Base-by-base conservation (phyloP, 176 grass and related monocot species). In the Zea luxurians region DNA sequence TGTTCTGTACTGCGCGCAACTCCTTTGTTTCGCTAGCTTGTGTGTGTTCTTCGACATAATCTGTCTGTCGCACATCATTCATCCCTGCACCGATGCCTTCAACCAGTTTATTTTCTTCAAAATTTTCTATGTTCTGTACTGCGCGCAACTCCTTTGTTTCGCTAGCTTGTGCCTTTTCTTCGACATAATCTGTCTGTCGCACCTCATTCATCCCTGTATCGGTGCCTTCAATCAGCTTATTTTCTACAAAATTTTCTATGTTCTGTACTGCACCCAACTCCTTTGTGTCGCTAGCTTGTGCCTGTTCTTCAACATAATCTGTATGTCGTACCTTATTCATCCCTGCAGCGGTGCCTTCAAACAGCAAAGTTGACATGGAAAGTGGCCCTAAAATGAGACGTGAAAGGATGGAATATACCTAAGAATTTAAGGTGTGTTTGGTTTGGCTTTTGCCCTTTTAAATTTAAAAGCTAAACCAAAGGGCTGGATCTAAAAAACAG, bases 101-200 rank as follows among this genome's bases (percentile, higher is more conserved):
- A 61, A 47, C 62, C 2, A 15, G 53, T 37, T 78, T 83, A n/a
- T 87, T 73, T 66, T 62, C 81, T 81, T 68, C 65, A 68, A 60
- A 8, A 54, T 15, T 21, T n/a, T 38, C 72, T 13, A 38, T 55
- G 77, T 13, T 80, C 46, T 59, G 66, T 3, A 73, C 42, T 66
- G 36, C 6, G 4, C 2, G 57, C 13, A 64, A 48, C 48, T 43
- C 47, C 35, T 48, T 82, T 65, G 81, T 69, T 58, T n/a, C 11
- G 46, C 70, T 36, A 68, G 44, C 8, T 27, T 69, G 75, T 10
- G 68, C 49, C 36, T 42, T 52, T 62, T 74, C 36, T 1, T 68
- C 36, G 21, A 21, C 10, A 70, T 55, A 11, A 46, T 73, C 62
- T 37, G 4, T 2, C 16, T 57, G 49, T 10, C 46, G 57, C 17